These are phyloP conservation scores for Sporodiniella umbellata DNA, from an alignment of 371 early-diverging fungal species.

Conservation along the genomic window DNA sequence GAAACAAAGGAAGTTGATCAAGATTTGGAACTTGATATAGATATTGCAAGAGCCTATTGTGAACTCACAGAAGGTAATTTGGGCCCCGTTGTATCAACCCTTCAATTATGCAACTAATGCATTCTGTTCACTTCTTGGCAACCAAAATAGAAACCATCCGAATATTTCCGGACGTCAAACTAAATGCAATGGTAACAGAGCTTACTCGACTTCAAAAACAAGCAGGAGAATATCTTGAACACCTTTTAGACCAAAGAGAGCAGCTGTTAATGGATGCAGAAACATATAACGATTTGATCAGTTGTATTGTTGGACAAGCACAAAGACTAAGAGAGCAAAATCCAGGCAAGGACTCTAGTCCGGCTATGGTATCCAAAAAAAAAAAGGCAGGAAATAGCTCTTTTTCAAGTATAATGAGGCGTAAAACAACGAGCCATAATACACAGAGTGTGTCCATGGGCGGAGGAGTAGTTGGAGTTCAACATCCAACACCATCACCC, in stretches of 20 bases:
- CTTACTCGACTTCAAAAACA: slow-evolving; percentile 55
- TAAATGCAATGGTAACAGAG: slow-evolving; percentile 53
- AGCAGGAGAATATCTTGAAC: slow-evolving; percentile 60
- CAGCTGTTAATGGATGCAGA: slow-evolving; percentile 86
- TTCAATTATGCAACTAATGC: too few species aligned
- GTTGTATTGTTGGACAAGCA: slow-evolving; percentile 71
- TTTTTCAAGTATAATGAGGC: slow-evolving; percentile 23
- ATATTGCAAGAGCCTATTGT: slow-evolving; percentile 51
- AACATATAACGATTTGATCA: slow-evolving; percentile 84
- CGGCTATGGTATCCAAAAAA: slow-evolving; percentile 48
- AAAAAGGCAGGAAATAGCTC: slow-evolving; percentile 31
- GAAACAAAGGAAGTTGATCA: slow-evolving; percentile 27
- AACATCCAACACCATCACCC: slow-evolving; percentile 18
- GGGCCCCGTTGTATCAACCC: too few species aligned
- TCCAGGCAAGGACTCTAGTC: slow-evolving; percentile 42
- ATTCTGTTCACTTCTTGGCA: too few species aligned
- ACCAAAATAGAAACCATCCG: slow-evolving; percentile 66
- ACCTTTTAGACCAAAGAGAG: slow-evolving; percentile 78
- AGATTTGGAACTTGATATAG: slow-evolving; percentile 38
- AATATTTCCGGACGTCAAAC: slow-evolving; percentile 54
- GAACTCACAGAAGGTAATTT: slow-evolving; percentile 50
- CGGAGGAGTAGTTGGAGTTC: slow-evolving; percentile 48
- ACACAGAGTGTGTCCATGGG: slow-evolving; percentile 41
- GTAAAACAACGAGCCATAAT: slow-evolving; percentile 19
- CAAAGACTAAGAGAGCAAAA: slow-evolving; percentile 52